phyloP scores from a whole-genome alignment of 139 green algal genomes.

The Haematococcus sp. region DNA sequence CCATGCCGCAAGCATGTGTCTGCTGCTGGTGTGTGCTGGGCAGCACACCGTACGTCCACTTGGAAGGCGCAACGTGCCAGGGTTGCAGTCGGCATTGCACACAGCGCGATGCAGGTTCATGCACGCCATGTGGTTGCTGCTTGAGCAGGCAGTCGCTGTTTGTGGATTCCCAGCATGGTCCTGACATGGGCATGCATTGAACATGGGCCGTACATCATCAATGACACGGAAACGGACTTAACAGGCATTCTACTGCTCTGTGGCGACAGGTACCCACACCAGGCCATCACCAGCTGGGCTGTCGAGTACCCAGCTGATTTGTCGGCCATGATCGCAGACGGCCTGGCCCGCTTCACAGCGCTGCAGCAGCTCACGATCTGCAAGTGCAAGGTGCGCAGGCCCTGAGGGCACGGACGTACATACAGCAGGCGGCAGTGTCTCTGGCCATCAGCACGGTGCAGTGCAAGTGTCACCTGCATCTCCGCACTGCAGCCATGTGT shows the following conservation, averaged over 20 bases:
- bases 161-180: too few species aligned
- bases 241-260: too few species aligned
- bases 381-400: conserved; percentile 11
- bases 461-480: background rate
- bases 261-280: conserved; percentile 12
- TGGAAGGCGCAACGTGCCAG: too few species aligned
- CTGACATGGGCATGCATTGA: too few species aligned
- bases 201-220: too few species aligned
- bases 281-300: conserved; percentile 4
- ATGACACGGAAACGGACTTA: too few species aligned
- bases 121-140: background rate
- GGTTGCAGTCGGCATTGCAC: too few species aligned
- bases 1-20: too few species aligned
- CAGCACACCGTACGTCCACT: background rate
- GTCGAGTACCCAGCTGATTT: background rate
- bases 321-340: conserved; percentile 1
- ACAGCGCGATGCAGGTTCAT: too few species aligned
- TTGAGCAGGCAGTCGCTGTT: too few species aligned
- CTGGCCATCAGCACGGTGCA: background rate
- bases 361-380: conserved; percentile 8
- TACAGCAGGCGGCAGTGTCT: too few species aligned
- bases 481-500: too few species aligned
- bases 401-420: background rate
- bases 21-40: background rate
- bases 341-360: background rate